Conservation (phyloP, 352 stramenopile genomes). For the Globisporangium rhizosaccharum region DNA sequence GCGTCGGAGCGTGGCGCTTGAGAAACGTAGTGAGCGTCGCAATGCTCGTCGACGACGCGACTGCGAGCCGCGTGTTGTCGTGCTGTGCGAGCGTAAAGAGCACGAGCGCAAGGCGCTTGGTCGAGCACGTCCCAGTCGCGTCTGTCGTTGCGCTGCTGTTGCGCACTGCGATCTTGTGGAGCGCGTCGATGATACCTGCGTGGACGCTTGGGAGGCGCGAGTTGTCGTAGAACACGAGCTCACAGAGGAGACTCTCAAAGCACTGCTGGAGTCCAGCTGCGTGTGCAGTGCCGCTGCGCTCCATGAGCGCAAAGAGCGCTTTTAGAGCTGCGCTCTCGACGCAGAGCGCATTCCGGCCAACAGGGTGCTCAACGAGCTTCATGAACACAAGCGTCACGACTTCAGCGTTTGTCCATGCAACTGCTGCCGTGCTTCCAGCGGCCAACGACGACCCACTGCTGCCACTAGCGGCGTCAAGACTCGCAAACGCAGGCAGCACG, state of each 20-base stretch:
- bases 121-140: not conserved
- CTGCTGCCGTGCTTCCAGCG: slow-evolving; percentile 4
- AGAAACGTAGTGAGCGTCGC: slow-evolving; percentile 31
- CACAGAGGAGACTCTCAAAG: slow-evolving; percentile 42
- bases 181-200: slow-evolving; percentile 46
- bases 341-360: slow-evolving; percentile 41
- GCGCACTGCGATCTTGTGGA: slow-evolving; percentile 24
- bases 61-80: slow-evolving; percentile 35
- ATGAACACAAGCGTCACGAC: slow-evolving; percentile 51
- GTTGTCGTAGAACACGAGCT: slow-evolving; percentile 52
- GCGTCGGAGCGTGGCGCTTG: slow-evolving; percentile 17
- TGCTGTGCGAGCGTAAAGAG: slow-evolving; percentile 51
- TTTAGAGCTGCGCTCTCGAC: slow-evolving; percentile 35
- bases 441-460: not conserved
- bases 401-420: slow-evolving; percentile 11
- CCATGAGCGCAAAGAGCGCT: slow-evolving; percentile 49
- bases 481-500: slow-evolving; percentile 43
- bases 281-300: slow-evolving; percentile 9
- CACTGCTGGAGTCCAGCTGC: slow-evolving; percentile 5
- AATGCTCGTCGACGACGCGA: slow-evolving; percentile 31
- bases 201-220: slow-evolving; percentile 43
- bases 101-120: slow-evolving; percentile 31
- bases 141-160: slow-evolving; percentile 14
- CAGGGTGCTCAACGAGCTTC: slow-evolving; percentile 43
- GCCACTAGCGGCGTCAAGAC: slow-evolving; percentile 7